A percentile compares a stretch with the other conserved stretches of the same genome.
phyloP scores from a whole-genome alignment of 140 eudicot species.

The Ambrosia hybrid region DNA sequence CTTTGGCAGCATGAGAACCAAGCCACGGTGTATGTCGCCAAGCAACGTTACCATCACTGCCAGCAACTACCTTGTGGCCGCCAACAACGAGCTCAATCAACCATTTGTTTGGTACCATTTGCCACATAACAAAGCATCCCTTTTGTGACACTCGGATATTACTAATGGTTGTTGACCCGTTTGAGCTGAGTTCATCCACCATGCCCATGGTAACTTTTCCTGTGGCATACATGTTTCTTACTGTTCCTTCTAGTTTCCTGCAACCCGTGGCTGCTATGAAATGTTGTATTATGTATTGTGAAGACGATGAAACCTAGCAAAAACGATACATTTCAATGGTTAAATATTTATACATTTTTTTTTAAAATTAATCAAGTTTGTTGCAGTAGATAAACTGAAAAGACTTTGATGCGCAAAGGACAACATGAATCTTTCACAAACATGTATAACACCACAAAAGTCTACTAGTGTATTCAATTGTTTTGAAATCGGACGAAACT shows the following conservation, averaged over 20 bases:
- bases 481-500: neutral
- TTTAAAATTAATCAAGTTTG: neutral
- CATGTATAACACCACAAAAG: neutral
- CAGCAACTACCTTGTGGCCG: constrained; percentile 87
- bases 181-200: constrained; percentile 72
- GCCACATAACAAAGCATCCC: constrained; percentile 98
- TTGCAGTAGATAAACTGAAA: constrained; percentile 1
- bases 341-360: neutral
- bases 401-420: constrained; percentile 9
- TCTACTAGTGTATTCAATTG: neutral
- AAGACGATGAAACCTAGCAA: constrained; percentile 79
- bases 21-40: constrained; percentile 99
- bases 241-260: constrained; percentile 73
- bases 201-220: constrained; percentile 83
- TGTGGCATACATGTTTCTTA: constrained; percentile 81
- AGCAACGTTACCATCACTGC: constrained; percentile 92
- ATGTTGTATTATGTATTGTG: constrained; percentile 92
- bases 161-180: constrained; percentile 38
- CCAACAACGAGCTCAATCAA: constrained; percentile 81
- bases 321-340: constrained; percentile 2
- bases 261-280: constrained; percentile 95
- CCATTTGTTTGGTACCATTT: constrained; percentile 94
- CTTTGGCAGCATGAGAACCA: constrained; percentile 91
- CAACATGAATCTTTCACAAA: neutral
- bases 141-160: constrained; percentile 42